Percentiles rank a stretch among this genome's conserved stretches.
These are phyloP conservation scores for Diutina ranongensis DNA, from an alignment of 1,139 yeast genomes.

Conservation along the genomic window DNA sequence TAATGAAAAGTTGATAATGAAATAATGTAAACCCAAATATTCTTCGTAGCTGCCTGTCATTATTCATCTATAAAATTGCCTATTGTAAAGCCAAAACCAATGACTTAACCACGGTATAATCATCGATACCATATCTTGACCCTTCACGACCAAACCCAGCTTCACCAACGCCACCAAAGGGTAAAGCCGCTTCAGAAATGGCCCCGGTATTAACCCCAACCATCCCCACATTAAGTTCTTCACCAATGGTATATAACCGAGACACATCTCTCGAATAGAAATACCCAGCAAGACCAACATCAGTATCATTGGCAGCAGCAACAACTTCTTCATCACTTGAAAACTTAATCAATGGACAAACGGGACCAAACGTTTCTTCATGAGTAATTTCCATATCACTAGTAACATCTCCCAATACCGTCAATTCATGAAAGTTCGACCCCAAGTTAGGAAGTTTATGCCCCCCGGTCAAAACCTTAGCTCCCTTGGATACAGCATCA, in stretches of 20 bases:
- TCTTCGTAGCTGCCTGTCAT: background rate
- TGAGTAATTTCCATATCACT: slow-evolving; percentile 47
- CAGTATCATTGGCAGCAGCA: slow-evolving; percentile 53
- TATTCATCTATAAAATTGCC: background rate
- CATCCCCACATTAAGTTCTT: slow-evolving; percentile 71
- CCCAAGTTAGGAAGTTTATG: slow-evolving; percentile 56
- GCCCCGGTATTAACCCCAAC: slow-evolving; percentile 68
- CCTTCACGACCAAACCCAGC: slow-evolving; percentile 83
- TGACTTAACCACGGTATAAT: slow-evolving; percentile 56
- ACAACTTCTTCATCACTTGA: slow-evolving; percentile 59
- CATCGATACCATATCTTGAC: slow-evolving; percentile 64
- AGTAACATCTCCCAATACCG: slow-evolving; percentile 58
- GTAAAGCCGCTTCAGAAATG: slow-evolving; percentile 60
- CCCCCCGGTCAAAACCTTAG: slow-evolving; percentile 52
- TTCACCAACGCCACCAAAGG: slow-evolving; percentile 75
- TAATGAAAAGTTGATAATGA: background rate
- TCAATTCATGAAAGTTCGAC: slow-evolving; percentile 64
- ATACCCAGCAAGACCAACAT: slow-evolving; percentile 72
- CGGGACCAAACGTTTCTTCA: slow-evolving; percentile 88
- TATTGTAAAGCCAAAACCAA: slow-evolving; percentile 28
- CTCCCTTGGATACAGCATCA: slow-evolving; percentile 56
- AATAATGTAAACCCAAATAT: background rate
- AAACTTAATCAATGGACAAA: slow-evolving; percentile 67
- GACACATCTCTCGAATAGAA: slow-evolving; percentile 57
- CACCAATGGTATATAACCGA: slow-evolving; percentile 55